Conservation (phyloP, 495 filamentous ascomycete species). For the Hyaloscypha variabilis region DNA sequence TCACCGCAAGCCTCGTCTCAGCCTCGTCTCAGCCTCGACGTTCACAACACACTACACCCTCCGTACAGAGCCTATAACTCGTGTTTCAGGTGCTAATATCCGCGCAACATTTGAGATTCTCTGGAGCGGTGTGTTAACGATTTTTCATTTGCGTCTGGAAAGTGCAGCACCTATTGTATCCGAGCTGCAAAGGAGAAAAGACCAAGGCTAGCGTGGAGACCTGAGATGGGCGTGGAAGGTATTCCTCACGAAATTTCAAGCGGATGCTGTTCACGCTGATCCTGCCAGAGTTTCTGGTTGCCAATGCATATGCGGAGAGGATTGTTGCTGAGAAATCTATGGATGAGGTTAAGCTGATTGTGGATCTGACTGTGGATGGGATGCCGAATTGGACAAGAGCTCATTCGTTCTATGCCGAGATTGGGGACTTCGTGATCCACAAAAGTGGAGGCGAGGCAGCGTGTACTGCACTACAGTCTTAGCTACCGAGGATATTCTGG, state of each 20-base stretch:
- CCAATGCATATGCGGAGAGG: slow-evolving; percentile 19
- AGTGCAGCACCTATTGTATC: slow-evolving; percentile 35
- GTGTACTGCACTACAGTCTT: not conserved
- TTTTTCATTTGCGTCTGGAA: slow-evolving; percentile 36
- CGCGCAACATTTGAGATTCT: slow-evolving; percentile 18
- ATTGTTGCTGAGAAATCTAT: slow-evolving; percentile 9
- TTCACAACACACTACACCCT: slow-evolving; percentile 11
- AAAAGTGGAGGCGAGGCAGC: not conserved
- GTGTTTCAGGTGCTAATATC: slow-evolving; percentile 5
- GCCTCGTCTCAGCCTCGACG: not conserved
- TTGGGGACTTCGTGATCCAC: slow-evolving; percentile 41
- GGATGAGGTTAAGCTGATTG: slow-evolving; percentile 5
- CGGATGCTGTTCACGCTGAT: slow-evolving; percentile 33
- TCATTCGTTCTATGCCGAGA: slow-evolving; percentile 44
- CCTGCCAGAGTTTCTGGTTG: slow-evolving; percentile 31
- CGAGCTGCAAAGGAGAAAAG: not conserved
- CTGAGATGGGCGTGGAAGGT: slow-evolving; percentile 5
- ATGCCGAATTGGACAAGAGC: slow-evolving; percentile 34
- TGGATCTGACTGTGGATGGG: slow-evolving; percentile 2
- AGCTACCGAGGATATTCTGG: slow-evolving; percentile 29
- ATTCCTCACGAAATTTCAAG: slow-evolving; percentile 22
- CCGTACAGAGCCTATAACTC: not conserved
- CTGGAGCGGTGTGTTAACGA: slow-evolving; percentile 31
- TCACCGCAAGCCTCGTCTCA: not conserved
- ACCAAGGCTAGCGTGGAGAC: slow-evolving; percentile 4